Evolutionary conservation across 2,329 filamentous ascomycete genomes (phyloP), one percentile per base, ranked within the genome.

Genomic region (Knoxdaviesia proteae): DNA sequence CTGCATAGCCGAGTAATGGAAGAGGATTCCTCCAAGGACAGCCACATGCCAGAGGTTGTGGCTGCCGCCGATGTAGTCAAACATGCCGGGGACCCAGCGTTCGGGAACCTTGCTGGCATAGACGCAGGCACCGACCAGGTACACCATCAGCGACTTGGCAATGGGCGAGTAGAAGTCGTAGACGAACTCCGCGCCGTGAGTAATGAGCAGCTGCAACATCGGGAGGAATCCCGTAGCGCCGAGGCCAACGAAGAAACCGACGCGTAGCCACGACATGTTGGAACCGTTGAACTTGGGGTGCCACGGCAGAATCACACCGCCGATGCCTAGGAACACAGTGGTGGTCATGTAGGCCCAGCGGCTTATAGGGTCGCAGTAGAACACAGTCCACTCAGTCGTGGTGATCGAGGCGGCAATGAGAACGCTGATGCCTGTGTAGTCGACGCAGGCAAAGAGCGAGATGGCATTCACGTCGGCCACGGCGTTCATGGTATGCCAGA

Each of bases 401-500:
- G 96, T 84, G 62, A 98, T 98, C 44, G 84, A 93, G 7, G 90
- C 86, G 3, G 90, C 84, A 42, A 98, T 90, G 31, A 98, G 72
- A 41, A 98, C 67, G 1, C 87, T 94, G 50, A 98, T 98, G 44
- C 90, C 90, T 0, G 90, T 96, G 61, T 98, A 98, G 59, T 98
- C 90, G 46, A 98, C 86, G 58, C 90, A 98, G 11, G 90, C 90
- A 54, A 98, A 96, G 47, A 86, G 80, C 56, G 93, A 90, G 62
- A 98, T 80, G 37, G 93, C 73, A 20, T 77, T 74, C 53, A 93
- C 78, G 50, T 93, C 83, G 11, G 88, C 86, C 43, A 96, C 92
- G 52, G 84, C 84, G 63, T 88, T 94, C 86, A 98, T 96, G 31
- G 90, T 94, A 63, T 98, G 90, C 90, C 90, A 98, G 55, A 96